A percentile compares a stretch with the other conserved stretches of the same genome.
Evolutionary conservation across 108 stramenopile genomes (phyloP).

Genomic region (Nannochloropsis oceanica): DNA sequence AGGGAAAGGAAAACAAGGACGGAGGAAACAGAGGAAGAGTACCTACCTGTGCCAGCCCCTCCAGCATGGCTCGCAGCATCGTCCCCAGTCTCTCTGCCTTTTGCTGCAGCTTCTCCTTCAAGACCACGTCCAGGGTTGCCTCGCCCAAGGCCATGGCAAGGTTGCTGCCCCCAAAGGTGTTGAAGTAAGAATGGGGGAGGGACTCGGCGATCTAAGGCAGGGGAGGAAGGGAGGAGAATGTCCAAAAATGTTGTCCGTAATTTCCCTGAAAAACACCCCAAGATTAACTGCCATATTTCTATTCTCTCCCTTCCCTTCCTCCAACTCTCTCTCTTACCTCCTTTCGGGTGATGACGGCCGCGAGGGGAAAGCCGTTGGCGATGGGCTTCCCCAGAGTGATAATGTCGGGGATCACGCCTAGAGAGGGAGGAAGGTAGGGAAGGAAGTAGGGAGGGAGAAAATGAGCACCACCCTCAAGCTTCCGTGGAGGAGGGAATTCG

Average conservation of each 20-base stretch:
- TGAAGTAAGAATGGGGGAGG: constrained; percentile 52
- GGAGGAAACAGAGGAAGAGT: too few relatives aligned
- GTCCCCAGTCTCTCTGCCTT: constrained; percentile 48
- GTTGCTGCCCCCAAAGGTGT: constrained; percentile 86
- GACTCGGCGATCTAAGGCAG: background rate
- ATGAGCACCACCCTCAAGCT: background rate
- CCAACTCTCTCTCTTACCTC: constrained; percentile 62
- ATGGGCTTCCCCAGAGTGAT: constrained; percentile 93
- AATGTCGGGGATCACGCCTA: constrained; percentile 65
- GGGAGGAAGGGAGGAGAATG: background rate
- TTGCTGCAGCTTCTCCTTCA: constrained; percentile 53
- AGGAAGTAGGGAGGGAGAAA: background rate
- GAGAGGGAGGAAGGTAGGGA: background rate
- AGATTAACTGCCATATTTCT: too few relatives aligned
- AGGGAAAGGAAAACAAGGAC: too few relatives aligned
- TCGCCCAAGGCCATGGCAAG: constrained; percentile 50
- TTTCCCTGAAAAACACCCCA: too few relatives aligned
- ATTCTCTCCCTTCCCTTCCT: constrained; percentile 58
- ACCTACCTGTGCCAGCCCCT: background rate
- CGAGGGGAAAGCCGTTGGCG: constrained; percentile 86
- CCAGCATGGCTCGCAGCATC: background rate
- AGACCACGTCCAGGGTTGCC: constrained; percentile 61
- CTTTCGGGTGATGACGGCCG: constrained; percentile 61
- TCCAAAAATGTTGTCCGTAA: too few relatives aligned
- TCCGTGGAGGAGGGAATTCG: background rate